Percentiles rank a stretch among this genome's conserved stretches.
phyloP scores from a whole-genome alignment of 75 land plant genomes.

The Pinus tabuliformis region DNA sequence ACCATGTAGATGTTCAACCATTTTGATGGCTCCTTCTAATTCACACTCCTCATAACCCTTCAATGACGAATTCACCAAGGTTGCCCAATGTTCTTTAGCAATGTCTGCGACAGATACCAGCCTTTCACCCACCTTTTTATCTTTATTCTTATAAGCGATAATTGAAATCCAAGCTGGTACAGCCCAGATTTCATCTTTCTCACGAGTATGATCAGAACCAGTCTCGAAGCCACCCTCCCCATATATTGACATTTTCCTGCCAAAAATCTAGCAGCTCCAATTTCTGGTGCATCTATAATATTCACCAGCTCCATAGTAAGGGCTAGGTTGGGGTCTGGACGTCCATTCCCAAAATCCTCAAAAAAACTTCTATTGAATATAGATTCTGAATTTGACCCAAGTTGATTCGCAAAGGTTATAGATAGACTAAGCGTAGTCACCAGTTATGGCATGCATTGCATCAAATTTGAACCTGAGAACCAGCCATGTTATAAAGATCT shows the following conservation, averaged over 20 bases:
- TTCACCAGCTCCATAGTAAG: too few relatives aligned
- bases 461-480: too few relatives aligned
- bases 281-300: too few relatives aligned
- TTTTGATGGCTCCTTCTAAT: constrained; percentile 75
- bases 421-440: too few relatives aligned
- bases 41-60: constrained; percentile 78
- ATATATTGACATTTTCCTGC: constrained; percentile 89
- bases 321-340: too few relatives aligned
- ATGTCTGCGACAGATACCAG: constrained; percentile 77
- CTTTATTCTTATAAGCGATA: constrained; percentile 72
- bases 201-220: constrained; percentile 95
- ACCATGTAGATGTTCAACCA: constrained; percentile 74
- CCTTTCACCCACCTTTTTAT: constrained; percentile 63
- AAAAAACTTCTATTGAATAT: too few relatives aligned
- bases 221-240: constrained; percentile 99
- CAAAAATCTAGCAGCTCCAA: constrained; percentile 29
- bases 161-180: constrained; percentile 94
- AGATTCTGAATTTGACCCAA: too few relatives aligned
- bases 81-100: constrained; percentile 76
- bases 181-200: constrained; percentile 99
- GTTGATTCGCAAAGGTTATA: too few relatives aligned
- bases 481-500: too few relatives aligned
- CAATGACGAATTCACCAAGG: constrained; percentile 2
- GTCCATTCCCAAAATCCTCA: too few relatives aligned
- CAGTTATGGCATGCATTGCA: too few relatives aligned